Conservation (phyloP, 164 flowering plant species). For the Tetracentron sinense region DNA sequence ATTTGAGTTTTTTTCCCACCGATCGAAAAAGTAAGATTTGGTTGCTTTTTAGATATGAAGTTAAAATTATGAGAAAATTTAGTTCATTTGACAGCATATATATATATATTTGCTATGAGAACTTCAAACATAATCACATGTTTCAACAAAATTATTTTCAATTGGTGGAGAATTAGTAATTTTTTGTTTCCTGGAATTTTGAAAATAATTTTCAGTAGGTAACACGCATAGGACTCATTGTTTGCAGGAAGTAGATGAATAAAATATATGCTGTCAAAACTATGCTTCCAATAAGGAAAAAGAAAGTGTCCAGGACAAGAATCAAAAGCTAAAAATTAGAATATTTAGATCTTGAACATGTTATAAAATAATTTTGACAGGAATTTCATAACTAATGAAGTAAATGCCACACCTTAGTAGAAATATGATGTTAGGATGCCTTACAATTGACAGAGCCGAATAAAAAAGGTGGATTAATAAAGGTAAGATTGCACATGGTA, state of each 20-base stretch:
- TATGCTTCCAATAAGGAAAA: background rate
- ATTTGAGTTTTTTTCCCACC: no score
- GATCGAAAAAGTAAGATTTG: no score
- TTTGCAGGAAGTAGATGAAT: background rate
- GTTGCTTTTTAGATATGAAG: no score
- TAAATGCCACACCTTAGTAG: no score
- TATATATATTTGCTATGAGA: no score
- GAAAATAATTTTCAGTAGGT: background rate
- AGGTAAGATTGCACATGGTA: background rate
- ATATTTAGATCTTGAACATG: background rate
- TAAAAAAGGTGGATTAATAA: background rate
- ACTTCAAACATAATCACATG: no score
- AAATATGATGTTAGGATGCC: no score
- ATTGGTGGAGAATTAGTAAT: background rate
- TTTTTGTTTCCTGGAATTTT: background rate
- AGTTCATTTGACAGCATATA: no score
- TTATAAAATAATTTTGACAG: no score
- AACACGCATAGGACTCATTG: background rate
- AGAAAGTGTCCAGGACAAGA: background rate
- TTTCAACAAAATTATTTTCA: background rate
- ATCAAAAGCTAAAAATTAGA: background rate
- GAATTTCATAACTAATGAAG: no score
- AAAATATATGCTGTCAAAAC: background rate
- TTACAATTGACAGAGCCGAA: no score
- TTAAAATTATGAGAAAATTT: no score